These are phyloP conservation scores for Hylodesmum podocarpum DNA, from an alignment of 306 rosid species.

Conservation along the genomic window DNA sequence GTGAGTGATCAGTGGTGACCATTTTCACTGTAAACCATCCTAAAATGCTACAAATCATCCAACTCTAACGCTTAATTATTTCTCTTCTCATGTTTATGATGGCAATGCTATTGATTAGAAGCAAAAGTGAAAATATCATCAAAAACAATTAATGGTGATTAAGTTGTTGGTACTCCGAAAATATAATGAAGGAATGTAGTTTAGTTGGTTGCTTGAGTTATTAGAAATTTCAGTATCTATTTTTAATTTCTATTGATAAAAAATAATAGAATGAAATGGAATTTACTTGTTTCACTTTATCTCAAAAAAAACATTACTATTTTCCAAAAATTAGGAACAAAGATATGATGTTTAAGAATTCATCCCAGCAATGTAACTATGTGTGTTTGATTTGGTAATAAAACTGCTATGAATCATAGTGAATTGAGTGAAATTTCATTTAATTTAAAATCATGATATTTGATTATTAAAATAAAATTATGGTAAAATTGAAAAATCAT, in stretches of 20 bases:
- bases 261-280: background rate
- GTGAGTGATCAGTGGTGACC: too few species aligned
- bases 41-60: conserved; percentile 1
- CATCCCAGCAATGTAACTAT: too few species aligned
- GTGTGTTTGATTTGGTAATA: too few species aligned
- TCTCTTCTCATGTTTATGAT: background rate
- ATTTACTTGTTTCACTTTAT: background rate
- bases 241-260: too few species aligned
- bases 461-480: too few species aligned
- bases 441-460: too few species aligned
- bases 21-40: conserved; percentile 33
- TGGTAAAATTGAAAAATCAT: too few species aligned
- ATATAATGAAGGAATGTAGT: background rate
- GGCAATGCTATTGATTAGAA: background rate
- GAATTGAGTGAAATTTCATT: too few species aligned
- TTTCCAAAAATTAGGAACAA: background rate
- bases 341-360: background rate
- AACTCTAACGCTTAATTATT: conserved; percentile 11
- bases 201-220: too few species aligned
- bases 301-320: background rate
- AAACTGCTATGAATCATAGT: too few species aligned
- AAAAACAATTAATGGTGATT: background rate
- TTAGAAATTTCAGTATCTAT: too few species aligned
- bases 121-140: background rate
- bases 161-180: background rate